phyloP scores from a whole-genome alignment of 2,329 filamentous ascomycete species.

The Botrytis medusae region DNA sequence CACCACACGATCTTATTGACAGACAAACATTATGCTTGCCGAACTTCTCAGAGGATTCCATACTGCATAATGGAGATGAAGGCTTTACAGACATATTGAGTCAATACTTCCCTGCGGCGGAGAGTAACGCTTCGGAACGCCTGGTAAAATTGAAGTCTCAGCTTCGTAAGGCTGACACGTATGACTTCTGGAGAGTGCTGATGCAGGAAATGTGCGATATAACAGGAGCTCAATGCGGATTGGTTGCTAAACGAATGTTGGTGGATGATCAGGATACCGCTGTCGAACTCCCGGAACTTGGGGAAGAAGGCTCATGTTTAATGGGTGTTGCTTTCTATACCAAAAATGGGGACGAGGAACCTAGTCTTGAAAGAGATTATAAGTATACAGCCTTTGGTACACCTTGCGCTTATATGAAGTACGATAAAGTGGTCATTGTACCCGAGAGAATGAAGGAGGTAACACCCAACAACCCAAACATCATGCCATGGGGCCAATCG shows the following conservation, averaged over 20 bases:
- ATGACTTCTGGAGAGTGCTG: slow-evolving; percentile 63
- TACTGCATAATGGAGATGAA: slow-evolving; percentile 36
- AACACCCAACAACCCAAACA: slow-evolving; percentile 59
- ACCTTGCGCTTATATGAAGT: slow-evolving; percentile 67
- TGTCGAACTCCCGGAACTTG: slow-evolving; percentile 60
- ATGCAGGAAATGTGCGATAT: slow-evolving; percentile 65
- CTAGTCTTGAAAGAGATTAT: slow-evolving; percentile 57
- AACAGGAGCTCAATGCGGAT: slow-evolving; percentile 64
- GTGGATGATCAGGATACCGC: slow-evolving; percentile 57
- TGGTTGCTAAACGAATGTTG: slow-evolving; percentile 64
- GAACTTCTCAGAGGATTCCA: slow-evolving; percentile 30
- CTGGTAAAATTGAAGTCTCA: slow-evolving; percentile 58
- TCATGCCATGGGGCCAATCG: slow-evolving; percentile 54
- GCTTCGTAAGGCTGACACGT: slow-evolving; percentile 52
- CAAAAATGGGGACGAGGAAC: slow-evolving; percentile 56
- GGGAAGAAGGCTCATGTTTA: slow-evolving; percentile 60
- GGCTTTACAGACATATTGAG: slow-evolving; percentile 35
- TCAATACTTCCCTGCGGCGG: slow-evolving; percentile 46
- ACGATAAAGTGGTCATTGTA: slow-evolving; percentile 70
- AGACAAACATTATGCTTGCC: slow-evolving; percentile 38
- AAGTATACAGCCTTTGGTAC: slow-evolving; percentile 62
- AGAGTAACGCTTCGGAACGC: slow-evolving; percentile 61
- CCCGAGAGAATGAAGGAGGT: slow-evolving; percentile 60
- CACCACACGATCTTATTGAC: slow-evolving; percentile 30
- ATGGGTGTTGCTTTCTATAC: slow-evolving; percentile 67